These are phyloP conservation scores for Cronartium quercuum DNA, from an alignment of 1,284 basidiomycete genomes.

Conservation along the genomic window DNA sequence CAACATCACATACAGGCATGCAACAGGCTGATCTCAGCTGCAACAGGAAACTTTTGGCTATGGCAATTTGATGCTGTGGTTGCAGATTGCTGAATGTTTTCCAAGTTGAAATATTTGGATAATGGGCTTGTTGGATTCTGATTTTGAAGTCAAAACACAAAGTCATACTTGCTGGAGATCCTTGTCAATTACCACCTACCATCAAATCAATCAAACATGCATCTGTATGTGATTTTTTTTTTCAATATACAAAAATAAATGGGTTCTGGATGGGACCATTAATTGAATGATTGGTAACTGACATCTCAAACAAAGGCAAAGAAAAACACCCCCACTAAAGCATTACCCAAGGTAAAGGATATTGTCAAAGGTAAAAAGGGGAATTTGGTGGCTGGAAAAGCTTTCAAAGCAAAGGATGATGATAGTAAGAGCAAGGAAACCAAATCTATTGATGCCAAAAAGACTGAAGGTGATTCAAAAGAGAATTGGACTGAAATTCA, in stretches of 20 bases:
- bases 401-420: background rate
- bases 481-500: background rate
- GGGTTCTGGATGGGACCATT: too few species aligned
- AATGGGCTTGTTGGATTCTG: slow-evolving; percentile 89
- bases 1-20: too few species aligned
- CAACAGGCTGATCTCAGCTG: too few species aligned
- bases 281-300: too few species aligned
- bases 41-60: too few species aligned
- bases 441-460: background rate
- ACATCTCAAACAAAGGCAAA: background rate
- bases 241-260: too few species aligned
- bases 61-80: slow-evolving; percentile 95
- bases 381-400: background rate
- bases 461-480: background rate
- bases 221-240: background rate
- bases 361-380: background rate
- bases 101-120: background rate
- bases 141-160: slow-evolving; percentile 78
- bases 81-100: slow-evolving; percentile 53
- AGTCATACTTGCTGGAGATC: slow-evolving; percentile 64
- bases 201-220: slow-evolving; percentile 58
- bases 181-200: slow-evolving; percentile 71
- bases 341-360: background rate
- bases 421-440: background rate
- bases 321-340: background rate